Base-by-base conservation (phyloP, 768 basidiomycete species). In the Tubosaeta sp. region DNA sequence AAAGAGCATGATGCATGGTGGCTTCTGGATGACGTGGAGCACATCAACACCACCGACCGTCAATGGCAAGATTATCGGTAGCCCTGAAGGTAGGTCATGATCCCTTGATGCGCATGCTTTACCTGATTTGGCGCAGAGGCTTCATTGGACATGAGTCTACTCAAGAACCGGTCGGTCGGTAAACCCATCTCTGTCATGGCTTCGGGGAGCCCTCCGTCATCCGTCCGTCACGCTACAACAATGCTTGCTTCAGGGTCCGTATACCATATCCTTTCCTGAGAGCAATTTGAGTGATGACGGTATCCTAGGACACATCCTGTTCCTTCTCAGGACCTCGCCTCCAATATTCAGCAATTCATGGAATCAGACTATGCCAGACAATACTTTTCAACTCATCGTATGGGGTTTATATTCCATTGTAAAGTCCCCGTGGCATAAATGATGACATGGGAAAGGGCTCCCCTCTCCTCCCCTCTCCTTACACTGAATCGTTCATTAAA, bases 351-450 rank as follows among this genome's bases (percentile, higher is more conserved):
- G 59, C 87, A 87, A 57, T 95, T 95, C 68, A 84, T 85, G 5
- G 83, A 90, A 62, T 87, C 86, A 0, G 87, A 91, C 33, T 97
- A 88, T 66, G 91, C 94, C 33, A 77, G 76, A 43, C 85, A 84
- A 58, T 95, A 95, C 66, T 95, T 97, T 65, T 89, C 92, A 16
- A 92, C 85, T 1, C 91, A 93, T 61, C 81, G 86, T n/a, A 88
- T 84, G 8, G 94, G 94, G 0, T 85, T 95, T 64, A 86, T 93
- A 52, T 93, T 93, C 69, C 78, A 80, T 55, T 79, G 91, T 43
- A 83, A 77, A 55, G 81, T 95, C 2, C 92, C 94, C 1, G 82
- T 95, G 4, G 84, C 78, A 22, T 85, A 91, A 63, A 80, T 95
- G 72, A 93, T 97, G 89, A 78, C 82, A 44, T 95, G 92, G 91